phyloP scores from a whole-genome alignment of 2,329 filamentous ascomycete species.

The Aureobasidium subglaciale region DNA sequence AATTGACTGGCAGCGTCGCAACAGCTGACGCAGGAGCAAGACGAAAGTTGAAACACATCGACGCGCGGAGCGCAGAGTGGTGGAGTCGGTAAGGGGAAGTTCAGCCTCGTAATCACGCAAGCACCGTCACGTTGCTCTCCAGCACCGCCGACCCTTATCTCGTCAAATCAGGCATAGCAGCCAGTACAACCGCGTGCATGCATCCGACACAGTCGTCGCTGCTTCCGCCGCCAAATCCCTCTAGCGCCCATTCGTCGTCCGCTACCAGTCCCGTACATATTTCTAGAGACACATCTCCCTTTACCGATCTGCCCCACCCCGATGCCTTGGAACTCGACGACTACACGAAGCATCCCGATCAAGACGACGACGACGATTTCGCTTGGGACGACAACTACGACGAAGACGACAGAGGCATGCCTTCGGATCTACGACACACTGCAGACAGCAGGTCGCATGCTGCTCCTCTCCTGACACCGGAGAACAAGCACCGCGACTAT shows the following conservation, averaged over 20 bases:
- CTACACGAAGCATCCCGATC: constrained; percentile 6
- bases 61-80: constrained; percentile 11
- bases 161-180: not conserved
- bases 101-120: constrained; percentile 14
- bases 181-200: constrained; percentile 12
- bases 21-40: not conserved
- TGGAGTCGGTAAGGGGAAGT: constrained; percentile 2
- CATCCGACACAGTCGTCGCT: not conserved
- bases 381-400: constrained; percentile 37
- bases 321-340: constrained; percentile 15
- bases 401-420: constrained; percentile 36
- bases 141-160: constrained; percentile 4
- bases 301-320: constrained; percentile 22
- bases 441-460: constrained; percentile 39
- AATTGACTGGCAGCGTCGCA: not conserved
- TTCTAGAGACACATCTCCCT: constrained; percentile 27
- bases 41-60: not conserved
- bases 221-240: not conserved
- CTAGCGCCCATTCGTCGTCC: constrained; percentile 2
- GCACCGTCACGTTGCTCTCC: constrained; percentile 2
- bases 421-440: constrained; percentile 41
- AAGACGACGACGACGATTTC: constrained; percentile 31
- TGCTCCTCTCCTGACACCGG: constrained; percentile 45
- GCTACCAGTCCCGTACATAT: constrained; percentile 18
- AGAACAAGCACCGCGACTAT: constrained; percentile 32